Conservation (phyloP, 192 early-diverging fungal species). For the Coemansia sp. region DNA sequence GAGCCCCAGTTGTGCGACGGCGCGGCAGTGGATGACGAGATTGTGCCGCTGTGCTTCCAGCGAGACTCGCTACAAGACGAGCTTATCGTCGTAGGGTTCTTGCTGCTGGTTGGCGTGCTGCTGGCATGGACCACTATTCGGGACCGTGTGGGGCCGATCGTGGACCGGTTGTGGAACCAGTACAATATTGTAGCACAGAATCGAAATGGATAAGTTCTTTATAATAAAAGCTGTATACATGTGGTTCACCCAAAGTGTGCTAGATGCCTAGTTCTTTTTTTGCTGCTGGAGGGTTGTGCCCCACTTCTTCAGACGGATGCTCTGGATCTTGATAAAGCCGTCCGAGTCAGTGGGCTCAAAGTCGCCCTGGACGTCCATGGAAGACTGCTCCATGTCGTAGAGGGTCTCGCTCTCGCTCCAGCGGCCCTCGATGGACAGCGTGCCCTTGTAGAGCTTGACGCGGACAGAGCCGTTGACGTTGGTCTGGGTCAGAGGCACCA, state of each 20-base stretch:
- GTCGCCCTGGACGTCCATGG: conserved; percentile 91
- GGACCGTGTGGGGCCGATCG: conserved; percentile 21
- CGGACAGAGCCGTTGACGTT: conserved; percentile 90
- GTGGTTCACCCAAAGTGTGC: neutral
- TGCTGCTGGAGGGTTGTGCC: conserved; percentile 37
- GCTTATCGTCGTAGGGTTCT: conserved; percentile 42
- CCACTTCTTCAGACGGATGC: conserved; percentile 92
- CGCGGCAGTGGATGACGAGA: conserved; percentile 49
- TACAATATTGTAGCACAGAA: conserved; percentile 17
- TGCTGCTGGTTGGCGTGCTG: conserved; percentile 38
- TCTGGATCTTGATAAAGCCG: conserved; percentile 97
- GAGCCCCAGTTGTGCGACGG: conserved; percentile 53
- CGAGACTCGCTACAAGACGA: conserved; percentile 52
- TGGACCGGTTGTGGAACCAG: conserved; percentile 32
- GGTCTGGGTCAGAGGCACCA: conserved; percentile 78
- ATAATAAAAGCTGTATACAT: neutral
- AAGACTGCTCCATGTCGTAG: conserved; percentile 93
- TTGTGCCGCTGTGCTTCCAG: conserved; percentile 52
- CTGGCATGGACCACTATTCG: conserved; percentile 42
- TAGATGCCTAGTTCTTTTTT: neutral
- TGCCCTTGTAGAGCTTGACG: conserved; percentile 97
- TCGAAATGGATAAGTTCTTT: too few species aligned
- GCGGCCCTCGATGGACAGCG: conserved; percentile 84
- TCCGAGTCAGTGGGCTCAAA: conserved; percentile 91
- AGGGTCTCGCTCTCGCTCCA: conserved; percentile 76